Evolutionary conservation across 2,329 filamentous ascomycete species (phyloP), one percentile per base, ranked within the genome.

Genomic region (Monosporascus sp.): DNA sequence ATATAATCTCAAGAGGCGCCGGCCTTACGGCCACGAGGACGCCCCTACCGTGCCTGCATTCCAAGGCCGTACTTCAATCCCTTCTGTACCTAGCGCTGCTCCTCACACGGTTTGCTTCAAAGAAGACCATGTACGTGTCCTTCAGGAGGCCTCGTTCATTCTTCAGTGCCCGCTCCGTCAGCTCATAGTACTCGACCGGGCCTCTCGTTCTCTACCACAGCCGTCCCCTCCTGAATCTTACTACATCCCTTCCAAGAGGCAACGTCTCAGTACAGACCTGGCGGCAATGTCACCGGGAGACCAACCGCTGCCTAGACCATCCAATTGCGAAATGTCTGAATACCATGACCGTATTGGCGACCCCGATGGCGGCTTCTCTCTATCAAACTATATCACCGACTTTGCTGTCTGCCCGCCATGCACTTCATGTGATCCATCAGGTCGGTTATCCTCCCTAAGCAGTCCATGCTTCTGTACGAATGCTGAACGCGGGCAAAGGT

Each of bases 1-100:
- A 60, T 67, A 59, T 62, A 69, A 69, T 61, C 66, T 72, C 59
- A 76, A 73, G 67, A 76, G 74, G 67, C 74, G 75, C 54, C 72
- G 74, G 68, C 69, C 70, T 59, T 71, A 72, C 62, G 67, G 65
- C 64, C 66, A 68, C 54, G 71, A 70, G 56, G 70, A 71, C 61
- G 62, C 66, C 60, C 63, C 68, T 67, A 60, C 61, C 59, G 70
- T 69, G 66, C 61, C 66, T 60, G 65, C 63, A 56, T 60, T 68
- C 61, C 69, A 72, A 61, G 65, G 63, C 64, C 56, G 61, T 53
- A 60, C 64, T 54, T 58, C 62, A 55, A 61, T 59, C 49, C 52
- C 60, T 53, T 56, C 63, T 63, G 50, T 59, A 52, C 60, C 64
- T 61, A 49, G 59, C 55, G 57, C 55, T 59, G 59, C 56, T 51